Evolutionary conservation across 163 green algal genomes (phyloP).

Genomic region (Volvox carteri): DNA sequence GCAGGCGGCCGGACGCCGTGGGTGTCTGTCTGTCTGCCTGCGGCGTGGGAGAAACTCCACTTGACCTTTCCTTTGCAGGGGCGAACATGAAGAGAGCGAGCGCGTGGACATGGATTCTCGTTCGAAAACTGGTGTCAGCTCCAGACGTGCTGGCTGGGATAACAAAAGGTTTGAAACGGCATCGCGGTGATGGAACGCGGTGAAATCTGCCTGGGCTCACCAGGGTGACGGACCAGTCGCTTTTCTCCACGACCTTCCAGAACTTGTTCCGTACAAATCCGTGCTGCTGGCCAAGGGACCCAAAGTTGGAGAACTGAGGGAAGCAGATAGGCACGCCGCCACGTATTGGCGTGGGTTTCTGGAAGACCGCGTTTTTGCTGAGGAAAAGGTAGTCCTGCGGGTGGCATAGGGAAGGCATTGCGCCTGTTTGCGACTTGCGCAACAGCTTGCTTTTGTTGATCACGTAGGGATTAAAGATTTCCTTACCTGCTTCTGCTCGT

Average conservation of each 20-base stretch:
- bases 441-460: background rate
- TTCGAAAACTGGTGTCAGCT: too few species aligned
- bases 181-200: too few species aligned
- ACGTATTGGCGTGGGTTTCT: conserved; percentile 90
- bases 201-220: too few species aligned
- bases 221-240: conserved; percentile 64
- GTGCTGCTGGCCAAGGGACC: conserved; percentile 84
- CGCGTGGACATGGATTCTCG: too few species aligned
- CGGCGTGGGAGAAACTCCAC: too few species aligned
- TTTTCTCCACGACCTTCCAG: conserved; percentile 69
- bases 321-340: conserved; percentile 89
- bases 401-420: background rate
- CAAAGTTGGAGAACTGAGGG: conserved; percentile 87
- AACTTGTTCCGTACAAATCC: conserved; percentile 90
- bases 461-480: background rate
- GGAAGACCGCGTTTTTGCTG: conserved; percentile 86
- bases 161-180: too few species aligned
- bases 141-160: too few species aligned
- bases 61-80: too few species aligned
- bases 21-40: too few species aligned
- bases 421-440: background rate
- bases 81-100: too few species aligned
- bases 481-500: conserved; percentile 63
- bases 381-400: conserved; percentile 82
- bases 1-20: too few species aligned